Base-by-base conservation (phyloP, 441 rosid species). In the Theobroma grandiflorum region DNA sequence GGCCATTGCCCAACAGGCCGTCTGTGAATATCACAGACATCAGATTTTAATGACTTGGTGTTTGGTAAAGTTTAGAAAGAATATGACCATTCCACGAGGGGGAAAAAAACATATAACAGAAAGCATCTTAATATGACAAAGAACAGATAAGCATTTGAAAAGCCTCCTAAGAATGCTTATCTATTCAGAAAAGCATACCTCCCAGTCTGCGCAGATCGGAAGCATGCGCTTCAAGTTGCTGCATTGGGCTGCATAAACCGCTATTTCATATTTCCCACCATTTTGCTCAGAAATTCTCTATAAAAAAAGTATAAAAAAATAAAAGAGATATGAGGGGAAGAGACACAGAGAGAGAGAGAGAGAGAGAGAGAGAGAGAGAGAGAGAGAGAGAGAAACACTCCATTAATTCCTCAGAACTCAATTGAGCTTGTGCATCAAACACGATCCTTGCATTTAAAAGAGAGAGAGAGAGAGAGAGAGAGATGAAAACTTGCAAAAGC, bases 1-100 rank as follows among this genome's bases (percentile, higher is more conserved):
- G 80, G 98, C 96, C 94, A 97, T 90, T n/a, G 96, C 99, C 99
- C 99, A 97, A 90, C 98, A 97, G 22, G 99, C 99, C 85, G 99
- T 89, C 98, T 97, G 93, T 87, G 87, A 67, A 82, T 38, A 78
- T 14, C 50, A n/a, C n/a, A 22, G 33, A 53, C 52, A 72, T 62
- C 4, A 80, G 62, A 47, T 78, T 74, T 77, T 70, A 75, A 22
- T 59, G 33, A 16, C 14, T 20, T 22, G 52, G 45, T 15, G 20
- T 20, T 42, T 10, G 37, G 33, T 49, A 18, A 73, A 69, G 57
- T 57, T 43, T 26, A 71, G 35, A 45, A 31, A 40, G 26, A 65
- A 72, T 11, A 6, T 61, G 42, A 47, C 11, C 47, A 62, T 72
- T 64, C n/a, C 35, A 77, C n/a, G 72, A 20, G 26, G 42, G 4